Conservation (phyloP, 2,329 filamentous ascomycete species). For the Aspergillus pseudoterreus region DNA sequence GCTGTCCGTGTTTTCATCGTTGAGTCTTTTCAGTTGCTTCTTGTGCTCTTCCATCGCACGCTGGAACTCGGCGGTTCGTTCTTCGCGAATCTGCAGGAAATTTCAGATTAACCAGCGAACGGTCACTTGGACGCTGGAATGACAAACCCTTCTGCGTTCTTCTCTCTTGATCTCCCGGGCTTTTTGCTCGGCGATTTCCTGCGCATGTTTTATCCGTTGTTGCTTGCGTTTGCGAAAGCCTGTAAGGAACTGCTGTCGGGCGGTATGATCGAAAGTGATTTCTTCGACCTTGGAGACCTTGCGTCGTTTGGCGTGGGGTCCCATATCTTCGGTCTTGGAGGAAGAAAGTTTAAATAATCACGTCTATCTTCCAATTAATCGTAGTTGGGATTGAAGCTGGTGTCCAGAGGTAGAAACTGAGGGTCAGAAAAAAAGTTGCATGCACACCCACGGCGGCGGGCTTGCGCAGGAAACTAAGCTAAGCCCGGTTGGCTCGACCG, state of each 20-base stretch:
- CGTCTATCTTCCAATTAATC: neutral
- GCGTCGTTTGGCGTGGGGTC: constrained; percentile 62
- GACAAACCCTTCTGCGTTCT: constrained; percentile 68
- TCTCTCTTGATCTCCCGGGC: constrained; percentile 73
- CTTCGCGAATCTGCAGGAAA: constrained; percentile 67
- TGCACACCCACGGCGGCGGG: no score
- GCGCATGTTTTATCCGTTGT: constrained; percentile 77
- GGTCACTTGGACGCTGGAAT: neutral
- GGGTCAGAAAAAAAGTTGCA: neutral
- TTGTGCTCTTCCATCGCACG: constrained; percentile 77
- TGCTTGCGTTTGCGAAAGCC: constrained; percentile 96
- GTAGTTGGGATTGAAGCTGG: neutral
- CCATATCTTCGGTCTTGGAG: constrained; percentile 37
- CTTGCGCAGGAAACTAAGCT: constrained; percentile 16
- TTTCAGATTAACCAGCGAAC: neutral
- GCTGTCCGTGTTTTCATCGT: constrained; percentile 34
- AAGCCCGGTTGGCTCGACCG: constrained; percentile 32
- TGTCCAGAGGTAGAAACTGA: neutral
- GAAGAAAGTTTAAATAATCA: neutral
- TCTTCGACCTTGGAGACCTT: constrained; percentile 66
- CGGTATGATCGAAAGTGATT: constrained; percentile 76
- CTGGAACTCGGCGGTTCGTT: constrained; percentile 76
- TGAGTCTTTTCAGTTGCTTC: constrained; percentile 61
- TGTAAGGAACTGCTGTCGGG: constrained; percentile 82
- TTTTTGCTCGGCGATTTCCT: constrained; percentile 73